phyloP scores from a whole-genome alignment of 169 alveolate genomes.

The Plasmodium falciparum region DNA sequence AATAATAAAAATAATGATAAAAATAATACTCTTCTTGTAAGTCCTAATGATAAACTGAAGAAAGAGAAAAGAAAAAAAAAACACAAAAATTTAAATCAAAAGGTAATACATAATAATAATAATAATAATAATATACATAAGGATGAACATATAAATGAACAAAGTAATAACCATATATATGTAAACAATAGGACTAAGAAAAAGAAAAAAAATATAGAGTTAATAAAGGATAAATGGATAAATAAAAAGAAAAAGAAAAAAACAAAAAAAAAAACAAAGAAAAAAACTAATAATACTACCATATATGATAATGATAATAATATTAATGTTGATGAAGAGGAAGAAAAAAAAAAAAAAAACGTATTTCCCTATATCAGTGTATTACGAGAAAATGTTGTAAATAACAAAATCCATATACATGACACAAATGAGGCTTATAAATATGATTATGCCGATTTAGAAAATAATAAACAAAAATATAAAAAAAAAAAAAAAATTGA shows the following conservation, averaged over 20 bases:
- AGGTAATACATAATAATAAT: too few relatives aligned
- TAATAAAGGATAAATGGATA: background rate
- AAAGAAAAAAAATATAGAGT: background rate
- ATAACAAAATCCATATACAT: background rate
- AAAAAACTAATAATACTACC: background rate
- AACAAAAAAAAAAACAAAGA: too few relatives aligned
- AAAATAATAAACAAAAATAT: conserved; percentile 64
- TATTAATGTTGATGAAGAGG: background rate
- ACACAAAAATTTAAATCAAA: too few relatives aligned
- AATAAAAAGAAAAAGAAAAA: background rate
- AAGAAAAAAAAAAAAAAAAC: background rate
- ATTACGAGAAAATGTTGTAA: background rate
- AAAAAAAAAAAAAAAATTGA: conserved; percentile 45
- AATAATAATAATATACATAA: too few relatives aligned
- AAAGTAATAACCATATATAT: background rate
- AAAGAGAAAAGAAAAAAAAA: too few relatives aligned
- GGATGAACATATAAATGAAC: too few relatives aligned
- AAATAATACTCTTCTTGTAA: too few relatives aligned
- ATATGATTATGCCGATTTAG: conserved; percentile 6
- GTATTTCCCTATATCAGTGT: background rate
- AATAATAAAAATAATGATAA: too few relatives aligned
- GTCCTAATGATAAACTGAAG: too few relatives aligned
- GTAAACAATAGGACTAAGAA: background rate
- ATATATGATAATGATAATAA: background rate
- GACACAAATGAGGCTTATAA: background rate